Evolutionary conservation across 2,329 filamentous ascomycete genomes (phyloP).

Genomic region (Hypoxylon sp.): DNA sequence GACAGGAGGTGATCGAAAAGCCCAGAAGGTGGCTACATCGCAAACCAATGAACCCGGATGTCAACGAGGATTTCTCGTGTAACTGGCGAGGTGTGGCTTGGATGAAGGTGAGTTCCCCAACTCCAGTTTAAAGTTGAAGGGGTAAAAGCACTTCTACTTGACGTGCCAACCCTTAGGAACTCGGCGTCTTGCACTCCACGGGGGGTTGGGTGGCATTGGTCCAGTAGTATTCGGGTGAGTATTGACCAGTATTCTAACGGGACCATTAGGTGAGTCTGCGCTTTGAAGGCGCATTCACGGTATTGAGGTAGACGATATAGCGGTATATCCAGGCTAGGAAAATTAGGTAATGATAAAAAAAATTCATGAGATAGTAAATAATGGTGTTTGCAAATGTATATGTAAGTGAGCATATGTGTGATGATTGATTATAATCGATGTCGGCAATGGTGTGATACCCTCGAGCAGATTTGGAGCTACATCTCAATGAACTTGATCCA

Average conservation of each 20-base stretch:
- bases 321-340: background rate
- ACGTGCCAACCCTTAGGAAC: background rate
- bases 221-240: background rate
- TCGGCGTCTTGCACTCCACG: background rate
- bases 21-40: background rate
- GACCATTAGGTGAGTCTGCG: background rate
- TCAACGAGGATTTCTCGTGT: background rate
- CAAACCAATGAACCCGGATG: background rate
- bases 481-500: background rate
- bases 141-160: constrained; percentile 2
- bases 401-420: background rate
- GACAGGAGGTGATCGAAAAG: too few species aligned
- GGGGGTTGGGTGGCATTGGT: background rate
- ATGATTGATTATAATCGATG: background rate
- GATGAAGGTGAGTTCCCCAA: background rate
- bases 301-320: background rate
- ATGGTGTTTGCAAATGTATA: background rate
- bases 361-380: background rate
- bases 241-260: background rate
- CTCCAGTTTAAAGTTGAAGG: background rate
- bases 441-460: too few species aligned
- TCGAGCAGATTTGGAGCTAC: too few species aligned
- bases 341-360: background rate
- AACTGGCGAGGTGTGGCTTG: background rate
- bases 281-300: background rate